These are phyloP conservation scores for Geotrichum carabidarum DNA, from an alignment of 1,139 yeast genomes.

Conservation along the genomic window DNA sequence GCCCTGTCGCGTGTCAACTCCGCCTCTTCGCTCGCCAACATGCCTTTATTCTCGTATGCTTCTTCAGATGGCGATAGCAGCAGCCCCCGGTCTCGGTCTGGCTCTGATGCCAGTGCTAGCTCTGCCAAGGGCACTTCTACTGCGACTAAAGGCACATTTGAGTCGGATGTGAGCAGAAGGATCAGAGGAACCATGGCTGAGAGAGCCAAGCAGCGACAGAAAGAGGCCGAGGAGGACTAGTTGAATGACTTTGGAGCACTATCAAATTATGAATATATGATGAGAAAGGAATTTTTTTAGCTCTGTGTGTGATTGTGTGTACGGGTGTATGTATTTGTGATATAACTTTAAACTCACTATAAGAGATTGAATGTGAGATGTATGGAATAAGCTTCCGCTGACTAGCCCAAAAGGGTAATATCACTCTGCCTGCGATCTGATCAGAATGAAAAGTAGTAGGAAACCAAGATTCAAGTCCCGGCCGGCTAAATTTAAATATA, in stretches of 20 bases:
- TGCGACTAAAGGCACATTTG: slow-evolving; percentile 14
- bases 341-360: too few species aligned
- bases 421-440: too few species aligned
- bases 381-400: too few species aligned
- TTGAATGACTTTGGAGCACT: not conserved
- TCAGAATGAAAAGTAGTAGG: too few species aligned
- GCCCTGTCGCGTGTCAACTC: slow-evolving; percentile 53
- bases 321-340: too few species aligned
- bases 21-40: slow-evolving; percentile 50
- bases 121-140: slow-evolving; percentile 11
- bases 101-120: slow-evolving; percentile 1
- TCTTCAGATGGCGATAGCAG: not conserved
- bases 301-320: too few species aligned
- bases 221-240: slow-evolving; percentile 3
- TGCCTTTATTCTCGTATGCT: slow-evolving; percentile 44
- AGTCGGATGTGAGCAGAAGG: slow-evolving; percentile 27
- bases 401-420: too few species aligned
- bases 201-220: slow-evolving; percentile 19
- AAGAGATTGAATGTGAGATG: too few species aligned
- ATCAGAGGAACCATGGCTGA: slow-evolving; percentile 33
- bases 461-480: too few species aligned
- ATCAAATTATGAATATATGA: not conserved
- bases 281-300: too few species aligned
- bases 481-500: too few species aligned
- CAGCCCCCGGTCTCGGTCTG: slow-evolving; percentile 10